Evolutionary conservation across 2,329 filamentous ascomycete genomes (phyloP), one percentile per base, ranked within the genome.

Genomic region (Teratosphaeria zuluensis): DNA sequence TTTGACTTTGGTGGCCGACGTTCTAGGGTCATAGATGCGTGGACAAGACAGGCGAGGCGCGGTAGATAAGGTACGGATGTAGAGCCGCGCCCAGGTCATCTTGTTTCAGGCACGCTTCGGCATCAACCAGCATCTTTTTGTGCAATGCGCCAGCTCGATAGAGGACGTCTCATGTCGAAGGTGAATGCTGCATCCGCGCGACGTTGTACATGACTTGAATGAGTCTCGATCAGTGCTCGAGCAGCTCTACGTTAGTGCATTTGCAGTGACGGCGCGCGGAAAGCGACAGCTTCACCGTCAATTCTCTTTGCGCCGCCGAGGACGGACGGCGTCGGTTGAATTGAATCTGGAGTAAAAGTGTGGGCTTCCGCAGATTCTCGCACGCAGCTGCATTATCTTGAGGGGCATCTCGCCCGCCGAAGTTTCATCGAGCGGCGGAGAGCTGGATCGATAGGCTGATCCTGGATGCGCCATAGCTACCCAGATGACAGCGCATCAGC

Each of bases 381-480:
- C 42, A 21, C 19, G 16, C 42, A 48, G 42, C 33, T 55, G 14
- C 33, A n/a, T 14, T 24, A 21, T 38, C 16, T 32, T 55, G 53
- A 32, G 21, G 31, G 53, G 33, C 31, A 21, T 42, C 30, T 55
- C 6, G 53, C 31, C 31, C 14, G 28, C 31, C 53, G 53, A 55
- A 42, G 53, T 55, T 55, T 55, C 53, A 55, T 55, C 31, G 53
- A 38, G 31, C 31, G 53, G 24, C 14, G 31, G 12, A 19, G 35
- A 55, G 35, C n/a, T 32, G n/a, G 32, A 42, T 55, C 35, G 53
- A 35, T 55, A 55, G 53, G 53, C 53, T 55, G 53, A 14, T 19
- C 21, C 16, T 48, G 16, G 16, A 48, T 48, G 42, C 42, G 19
- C 42, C 42, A 48, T 11, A 8, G 42, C 42, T 21, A 21, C n/a